Percentiles rank a stretch among this genome's conserved stretches.
Evolutionary conservation across 2,329 filamentous ascomycete species (phyloP).

Genomic region (Dactylonectria estremocensis): DNA sequence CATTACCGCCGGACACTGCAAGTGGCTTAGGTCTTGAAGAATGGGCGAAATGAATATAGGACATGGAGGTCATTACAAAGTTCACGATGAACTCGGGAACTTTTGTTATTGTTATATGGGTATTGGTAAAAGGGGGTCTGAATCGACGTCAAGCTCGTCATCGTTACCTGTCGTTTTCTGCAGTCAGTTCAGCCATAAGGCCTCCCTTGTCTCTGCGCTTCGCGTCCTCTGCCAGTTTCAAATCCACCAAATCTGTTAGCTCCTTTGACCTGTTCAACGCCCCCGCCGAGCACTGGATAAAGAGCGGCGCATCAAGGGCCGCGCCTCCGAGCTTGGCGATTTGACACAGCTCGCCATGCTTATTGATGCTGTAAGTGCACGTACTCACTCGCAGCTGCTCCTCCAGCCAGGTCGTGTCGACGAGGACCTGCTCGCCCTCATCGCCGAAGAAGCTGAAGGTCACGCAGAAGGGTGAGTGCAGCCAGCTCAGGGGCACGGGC

Average conservation of each 20-base stretch:
- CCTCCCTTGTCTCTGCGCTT: slow-evolving; percentile 85
- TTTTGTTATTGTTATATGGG: slow-evolving; percentile 21
- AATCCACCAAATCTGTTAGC: slow-evolving; percentile 81
- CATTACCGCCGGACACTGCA: no score
- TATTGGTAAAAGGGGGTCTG: no score
- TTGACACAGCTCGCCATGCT: slow-evolving; percentile 91
- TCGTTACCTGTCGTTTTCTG: slow-evolving; percentile 82
- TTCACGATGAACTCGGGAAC: no score
- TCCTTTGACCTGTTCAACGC: slow-evolving; percentile 87
- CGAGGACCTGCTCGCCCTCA: slow-evolving; percentile 75
- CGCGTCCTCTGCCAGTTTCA: slow-evolving; percentile 82
- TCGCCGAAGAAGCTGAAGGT: slow-evolving; percentile 89
- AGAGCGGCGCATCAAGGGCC: slow-evolving; percentile 82
- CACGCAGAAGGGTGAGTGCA: slow-evolving; percentile 92
- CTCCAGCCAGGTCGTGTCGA: slow-evolving; percentile 82
- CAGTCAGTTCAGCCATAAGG: slow-evolving; percentile 81
- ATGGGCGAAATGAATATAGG: no score
- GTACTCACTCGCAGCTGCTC: slow-evolving; percentile 82
- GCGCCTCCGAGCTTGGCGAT: slow-evolving; percentile 91
- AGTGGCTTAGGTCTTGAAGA: no score
- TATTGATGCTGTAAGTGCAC: slow-evolving; percentile 88
- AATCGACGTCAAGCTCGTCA: neutral
- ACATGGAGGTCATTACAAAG: no score
- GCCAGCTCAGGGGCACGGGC: slow-evolving; percentile 89
- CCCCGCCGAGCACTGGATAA: slow-evolving; percentile 82